Base-by-base conservation (phyloP, 2,329 filamentous ascomycete species). In the Fusarium sp. region DNA sequence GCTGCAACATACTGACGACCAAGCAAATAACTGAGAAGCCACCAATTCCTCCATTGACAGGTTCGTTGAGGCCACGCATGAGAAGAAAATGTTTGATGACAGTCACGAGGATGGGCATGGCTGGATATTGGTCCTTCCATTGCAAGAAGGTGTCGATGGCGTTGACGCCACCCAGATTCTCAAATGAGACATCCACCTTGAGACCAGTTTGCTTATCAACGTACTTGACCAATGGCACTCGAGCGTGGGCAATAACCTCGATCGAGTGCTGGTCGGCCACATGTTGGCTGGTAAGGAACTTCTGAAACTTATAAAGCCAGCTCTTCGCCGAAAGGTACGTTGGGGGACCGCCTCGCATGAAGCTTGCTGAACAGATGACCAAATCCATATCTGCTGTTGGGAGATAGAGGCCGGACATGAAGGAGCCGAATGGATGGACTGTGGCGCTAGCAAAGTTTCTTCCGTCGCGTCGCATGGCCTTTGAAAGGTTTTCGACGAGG, bases 21-120 rank as follows among this genome's bases (percentile, higher is more conserved):
- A 99, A 85, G 82, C 96, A 99, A 58, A 95, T 98, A 68, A 97
- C 92, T 2, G 94, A 93, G 77, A 98, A 98, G 4, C 96, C 96
- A 55, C 96, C 96, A 53, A 99, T 89, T 4, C 96, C 96, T 58
- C 96, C 96, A 64, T 90, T 93, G 40, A 93, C 92, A 6, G 97
- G 95, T 79, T 99, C 96, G 72, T 98, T 98, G 53, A 98, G 84
- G 1, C 91, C 93, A 65, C 94, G 90, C 89, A 99, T 97, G 38
- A 92, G 85, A 26, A 99, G 83, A 63, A 97, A 95, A 71, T 99
- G 96, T 82, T 99, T 99, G 80, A 99, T 87, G 26, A 98, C 78
- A 1, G 94, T 91, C 38, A 97, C 93, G 24, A 99, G 83, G 40
- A 93, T 88, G 0, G 94, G 92, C 93, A 98, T 95, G 10, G 90